Conservation (phyloP, 345 rosid genomes). For the Pistacia integerrima region DNA sequence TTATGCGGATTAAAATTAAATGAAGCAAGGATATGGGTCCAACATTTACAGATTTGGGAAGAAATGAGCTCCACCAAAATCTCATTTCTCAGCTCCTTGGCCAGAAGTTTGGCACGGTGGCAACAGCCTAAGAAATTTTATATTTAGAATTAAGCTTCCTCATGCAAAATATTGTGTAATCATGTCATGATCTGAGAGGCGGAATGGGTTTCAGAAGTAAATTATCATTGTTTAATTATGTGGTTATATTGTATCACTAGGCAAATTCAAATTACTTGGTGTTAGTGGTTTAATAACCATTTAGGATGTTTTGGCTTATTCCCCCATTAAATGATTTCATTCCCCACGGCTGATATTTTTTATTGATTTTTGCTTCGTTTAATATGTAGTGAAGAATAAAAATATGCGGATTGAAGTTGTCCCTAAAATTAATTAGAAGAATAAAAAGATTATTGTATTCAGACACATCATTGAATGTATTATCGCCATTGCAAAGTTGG, state of each 20-base stretch:
- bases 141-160: slow-evolving; percentile 32
- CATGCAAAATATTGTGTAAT: background rate
- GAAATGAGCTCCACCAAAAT: slow-evolving; percentile 65
- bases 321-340: too few relatives aligned
- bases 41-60: slow-evolving; percentile 74
- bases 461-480: too few relatives aligned
- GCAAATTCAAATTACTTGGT: slow-evolving; percentile 40
- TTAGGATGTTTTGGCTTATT: too few relatives aligned
- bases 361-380: too few relatives aligned
- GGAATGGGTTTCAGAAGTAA: slow-evolving; percentile 17
- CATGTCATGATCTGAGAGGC: slow-evolving; percentile 3
- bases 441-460: too few relatives aligned
- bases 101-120: slow-evolving; percentile 80
- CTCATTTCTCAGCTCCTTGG: slow-evolving; percentile 65
- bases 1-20: slow-evolving; percentile 58
- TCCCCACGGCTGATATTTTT: too few relatives aligned
- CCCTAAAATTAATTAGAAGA: too few relatives aligned
- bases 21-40: slow-evolving; percentile 85
- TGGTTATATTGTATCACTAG: slow-evolving; percentile 16
- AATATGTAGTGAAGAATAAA: too few relatives aligned
- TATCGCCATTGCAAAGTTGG: too few relatives aligned
- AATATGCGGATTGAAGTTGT: too few relatives aligned
- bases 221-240: slow-evolving; percentile 16
- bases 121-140: slow-evolving; percentile 88
- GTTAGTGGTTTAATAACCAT: background rate